phyloP scores from a whole-genome alignment of 352 stramenopile species.

The Phytopythium helicoides region DNA sequence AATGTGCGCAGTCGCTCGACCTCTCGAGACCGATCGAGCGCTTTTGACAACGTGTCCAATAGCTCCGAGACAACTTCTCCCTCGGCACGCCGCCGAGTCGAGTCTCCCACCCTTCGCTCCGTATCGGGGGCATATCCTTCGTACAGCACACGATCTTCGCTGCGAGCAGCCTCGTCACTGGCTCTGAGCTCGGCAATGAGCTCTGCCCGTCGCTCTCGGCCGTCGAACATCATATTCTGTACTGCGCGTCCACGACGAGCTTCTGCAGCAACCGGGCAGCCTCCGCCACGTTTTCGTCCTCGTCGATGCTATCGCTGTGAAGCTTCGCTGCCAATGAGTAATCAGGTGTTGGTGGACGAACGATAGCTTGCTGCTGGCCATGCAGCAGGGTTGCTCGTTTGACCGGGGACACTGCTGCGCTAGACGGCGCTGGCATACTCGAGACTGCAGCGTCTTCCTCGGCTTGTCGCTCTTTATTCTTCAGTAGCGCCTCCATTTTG shows the following conservation, averaged over 20 bases:
- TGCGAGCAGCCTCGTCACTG: slow-evolving; percentile 44
- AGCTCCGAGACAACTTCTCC: slow-evolving; percentile 88
- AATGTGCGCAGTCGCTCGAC: slow-evolving; percentile 76
- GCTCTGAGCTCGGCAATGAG: slow-evolving; percentile 88
- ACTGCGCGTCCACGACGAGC: slow-evolving; percentile 87
- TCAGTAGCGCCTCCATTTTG: slow-evolving; percentile 87
- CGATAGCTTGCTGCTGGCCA: slow-evolving; percentile 43
- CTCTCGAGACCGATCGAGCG: slow-evolving; percentile 77
- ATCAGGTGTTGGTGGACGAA: slow-evolving; percentile 77
- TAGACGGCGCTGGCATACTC: background rate
- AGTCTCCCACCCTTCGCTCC: slow-evolving; percentile 35
- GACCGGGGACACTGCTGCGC: background rate
- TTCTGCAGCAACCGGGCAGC: slow-evolving; percentile 86
- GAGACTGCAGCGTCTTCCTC: background rate
- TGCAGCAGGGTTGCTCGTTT: slow-evolving; percentile 23
- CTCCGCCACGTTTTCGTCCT: slow-evolving; percentile 53
- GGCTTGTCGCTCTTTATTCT: slow-evolving; percentile 46
- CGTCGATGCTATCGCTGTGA: slow-evolving; percentile 8
- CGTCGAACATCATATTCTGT: slow-evolving; percentile 94
- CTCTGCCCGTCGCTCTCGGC: slow-evolving; percentile 83
- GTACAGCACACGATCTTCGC: slow-evolving; percentile 12
- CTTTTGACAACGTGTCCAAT: slow-evolving; percentile 89
- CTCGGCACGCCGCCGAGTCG: slow-evolving; percentile 68
- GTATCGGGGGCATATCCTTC: slow-evolving; percentile 26
- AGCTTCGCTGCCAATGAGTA: slow-evolving; percentile 33